These are phyloP conservation scores for Exophiala sp. DNA, from an alignment of 2,329 filamentous ascomycete genomes.

Conservation along the genomic window DNA sequence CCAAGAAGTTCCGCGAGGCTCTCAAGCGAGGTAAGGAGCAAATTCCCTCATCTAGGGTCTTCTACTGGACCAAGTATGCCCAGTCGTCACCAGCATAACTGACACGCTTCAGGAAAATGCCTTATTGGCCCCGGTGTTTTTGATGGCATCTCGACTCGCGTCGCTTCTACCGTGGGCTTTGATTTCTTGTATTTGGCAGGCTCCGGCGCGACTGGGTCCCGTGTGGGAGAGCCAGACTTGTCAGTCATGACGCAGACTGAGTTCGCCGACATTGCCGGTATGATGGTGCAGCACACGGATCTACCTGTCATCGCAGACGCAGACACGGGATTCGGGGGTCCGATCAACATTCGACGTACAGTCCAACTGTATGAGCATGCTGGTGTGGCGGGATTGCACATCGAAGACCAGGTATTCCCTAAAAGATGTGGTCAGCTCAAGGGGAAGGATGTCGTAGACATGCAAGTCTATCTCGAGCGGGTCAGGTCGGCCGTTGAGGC, in stretches of 20 bases:
- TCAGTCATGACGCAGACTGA: background rate
- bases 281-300: conserved; percentile 48
- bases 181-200: background rate
- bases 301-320: conserved; percentile 47
- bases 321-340: conserved; percentile 48
- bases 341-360: conserved; percentile 46
- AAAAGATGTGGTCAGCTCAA: conserved; percentile 42
- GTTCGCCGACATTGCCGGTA: conserved; percentile 25
- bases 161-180: background rate
- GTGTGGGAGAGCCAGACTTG: background rate
- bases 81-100: no score
- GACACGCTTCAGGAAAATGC: background rate
- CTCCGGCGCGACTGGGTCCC: background rate
- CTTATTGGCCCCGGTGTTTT: background rate
- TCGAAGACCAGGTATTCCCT: conserved; percentile 50
- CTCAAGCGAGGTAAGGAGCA: background rate
- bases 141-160: background rate
- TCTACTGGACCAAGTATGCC: no score
- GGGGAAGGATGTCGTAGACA: conserved; percentile 37
- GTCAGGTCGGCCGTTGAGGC: conserved; percentile 33
- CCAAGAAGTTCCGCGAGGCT: background rate
- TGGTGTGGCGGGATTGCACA: conserved; percentile 38
- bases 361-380: conserved; percentile 44
- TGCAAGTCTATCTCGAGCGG: conserved; percentile 32
- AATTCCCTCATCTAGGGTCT: background rate